Base-by-base conservation (phyloP, 441 rosid species). In the Erodium trifolium region DNA sequence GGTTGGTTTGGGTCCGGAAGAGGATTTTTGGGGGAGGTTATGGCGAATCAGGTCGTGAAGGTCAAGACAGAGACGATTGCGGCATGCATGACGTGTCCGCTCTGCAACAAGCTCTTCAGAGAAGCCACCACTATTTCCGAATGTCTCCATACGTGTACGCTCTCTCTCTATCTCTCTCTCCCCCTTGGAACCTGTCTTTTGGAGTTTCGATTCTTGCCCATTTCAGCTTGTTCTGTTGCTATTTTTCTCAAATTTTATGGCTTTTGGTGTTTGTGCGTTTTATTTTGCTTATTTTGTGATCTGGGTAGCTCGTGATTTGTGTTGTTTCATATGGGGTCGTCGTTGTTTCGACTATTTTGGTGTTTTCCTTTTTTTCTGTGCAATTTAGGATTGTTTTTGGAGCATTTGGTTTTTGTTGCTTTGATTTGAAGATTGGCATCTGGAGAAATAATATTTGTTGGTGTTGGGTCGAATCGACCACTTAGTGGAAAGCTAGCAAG, bases 91-190 rank as follows among this genome's bases (percentile, higher is more conserved):
- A 87, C 84, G 65, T 92, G 98, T 69, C 86, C 88, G 71, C 85
- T 92, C 74, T 92, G 97, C 80, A 69, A 82, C 43, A 77, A 74
- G 68, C 77, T 90, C 70, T 72, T 92, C 23, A 78, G 71, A 53
- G 89, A 88, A 66, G 93, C 98, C 77, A 92, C 96, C 68, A 90
- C 92, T 82, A 82, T 90, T 66, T 80, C 93, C 65, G 98, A 92
- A 76, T 92, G 98, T 70, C 97, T 92, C 49, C 98, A 92, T 71
- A 85, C 97, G 67, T 93, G 98, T 93, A 66, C 82, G 92, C 37
- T 34, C 37, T 34, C 37, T 34, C 27, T 34, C 37, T 34, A 1
- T 34, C 37, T 34, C 27, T 34, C 1, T 34, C 37, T 34, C 37
- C 37, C 37, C 37, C 27, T 34, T 87, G 12, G 11, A 2, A 43